Evolutionary conservation across 2,329 filamentous ascomycete genomes (phyloP), one percentile per base, ranked within the genome.

Genomic region (Acrocalymma vagum): DNA sequence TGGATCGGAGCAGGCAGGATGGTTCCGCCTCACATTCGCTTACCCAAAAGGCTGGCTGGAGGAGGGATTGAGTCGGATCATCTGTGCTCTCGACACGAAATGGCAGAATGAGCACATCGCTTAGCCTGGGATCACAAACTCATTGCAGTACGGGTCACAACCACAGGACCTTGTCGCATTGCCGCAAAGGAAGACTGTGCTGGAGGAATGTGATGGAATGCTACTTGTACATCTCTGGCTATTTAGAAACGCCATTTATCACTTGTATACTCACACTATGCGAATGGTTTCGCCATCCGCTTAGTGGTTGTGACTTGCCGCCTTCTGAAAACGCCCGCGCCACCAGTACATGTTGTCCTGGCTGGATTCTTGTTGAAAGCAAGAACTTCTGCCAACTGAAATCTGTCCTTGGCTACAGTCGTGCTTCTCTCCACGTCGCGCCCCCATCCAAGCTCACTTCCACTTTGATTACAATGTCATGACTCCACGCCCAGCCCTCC

Each of bases 11-110:
- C 60, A 72, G 36, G 65, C 73, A 1, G 80, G 81, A 0, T 80
- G 75, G 73, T 83, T 82, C 45, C 63, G 81, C 2, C 30, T 84
- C 13, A 75, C 83, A 0, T 83, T 78, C 13, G 20, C 67, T 9
- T 34, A 43, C 17, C 33, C 22, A 6, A 18, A 16, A 8, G 33
- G 33, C 22, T 11, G 37, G 23, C 29, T 38, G 8, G 27, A 18
- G 15, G 33, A 43, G 20, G 40, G 21, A 17, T 13, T 42, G 22
- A 8, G 4, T 11, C 29, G 39, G 8, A 38, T 38, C n/a, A n/a
- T n/a, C n/a, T n/a, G n/a, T n/a, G n/a, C n/a, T n/a, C n/a, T n/a
- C n/a, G n/a, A n/a, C n/a, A n/a, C n/a, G n/a, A n/a, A n/a, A n/a
- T n/a, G n/a, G n/a, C n/a, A n/a, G n/a, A n/a, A n/a, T n/a, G n/a